Evolutionary conservation across 75 land plant species (phyloP).

Genomic region (Isoetes taiwanensis): DNA sequence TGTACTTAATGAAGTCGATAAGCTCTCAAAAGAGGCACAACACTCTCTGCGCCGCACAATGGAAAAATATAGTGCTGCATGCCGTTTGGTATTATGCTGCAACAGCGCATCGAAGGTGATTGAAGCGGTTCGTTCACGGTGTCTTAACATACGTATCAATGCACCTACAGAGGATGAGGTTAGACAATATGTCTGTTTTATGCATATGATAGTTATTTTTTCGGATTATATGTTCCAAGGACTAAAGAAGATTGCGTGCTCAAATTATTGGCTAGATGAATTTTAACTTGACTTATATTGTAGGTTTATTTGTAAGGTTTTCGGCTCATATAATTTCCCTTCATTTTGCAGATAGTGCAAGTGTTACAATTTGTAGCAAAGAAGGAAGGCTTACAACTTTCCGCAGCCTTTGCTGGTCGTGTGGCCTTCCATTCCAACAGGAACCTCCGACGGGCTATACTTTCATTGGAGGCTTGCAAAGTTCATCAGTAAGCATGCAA

Average conservation of each 20-base stretch:
- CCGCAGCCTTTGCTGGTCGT: conserved; percentile 59
- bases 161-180: conserved; percentile 76
- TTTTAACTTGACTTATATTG: too few species aligned
- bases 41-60: conserved; percentile 95
- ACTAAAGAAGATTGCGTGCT: too few species aligned
- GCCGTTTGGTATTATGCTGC: conserved; percentile 82
- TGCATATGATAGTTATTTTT: too few species aligned
- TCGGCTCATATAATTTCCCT: too few species aligned
- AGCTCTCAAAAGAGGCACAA: conserved; percentile 92
- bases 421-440: conserved; percentile 70
- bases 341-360: conserved; percentile 42
- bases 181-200: too few species aligned
- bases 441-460: conserved; percentile 74
- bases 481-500: conserved; percentile 88
- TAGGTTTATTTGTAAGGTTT: too few species aligned
- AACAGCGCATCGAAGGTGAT: conserved; percentile 93
- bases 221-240: too few species aligned
- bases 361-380: conserved; percentile 74
- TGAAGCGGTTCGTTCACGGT: conserved; percentile 92
- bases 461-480: conserved; percentile 86
- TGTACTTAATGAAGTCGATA: conserved; percentile 94
- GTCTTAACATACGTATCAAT: conserved; percentile 79
- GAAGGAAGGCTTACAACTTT: conserved; percentile 77
- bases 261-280: too few species aligned
- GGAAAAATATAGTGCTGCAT: conserved; percentile 94